A percentile compares a stretch with the other conserved stretches of the same genome.
Evolutionary conservation across 2,329 filamentous ascomycete species (phyloP).

Genomic region (Talaromyces islandicus): DNA sequence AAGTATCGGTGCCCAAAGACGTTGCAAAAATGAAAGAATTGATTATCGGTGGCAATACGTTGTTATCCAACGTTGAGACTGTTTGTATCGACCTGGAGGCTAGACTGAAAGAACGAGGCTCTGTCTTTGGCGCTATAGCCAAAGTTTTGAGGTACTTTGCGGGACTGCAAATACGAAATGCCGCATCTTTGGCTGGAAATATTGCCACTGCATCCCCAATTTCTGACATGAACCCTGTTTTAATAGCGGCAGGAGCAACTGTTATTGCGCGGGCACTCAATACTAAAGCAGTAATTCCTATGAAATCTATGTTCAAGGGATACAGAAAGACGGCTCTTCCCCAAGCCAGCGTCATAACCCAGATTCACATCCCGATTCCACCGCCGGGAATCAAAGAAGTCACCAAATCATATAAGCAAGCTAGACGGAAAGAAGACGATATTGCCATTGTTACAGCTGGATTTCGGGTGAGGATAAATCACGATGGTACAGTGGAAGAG

Average conservation of each 20-base stretch:
- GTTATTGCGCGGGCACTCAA: constrained; percentile 72
- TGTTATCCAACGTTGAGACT: constrained; percentile 81
- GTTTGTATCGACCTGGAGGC: constrained; percentile 71
- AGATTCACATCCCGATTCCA: constrained; percentile 76
- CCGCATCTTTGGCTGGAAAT: constrained; percentile 94
- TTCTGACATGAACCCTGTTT: constrained; percentile 89
- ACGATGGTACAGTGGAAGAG: constrained; percentile 65
- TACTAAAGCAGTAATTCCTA: constrained; percentile 74
- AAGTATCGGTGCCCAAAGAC: constrained; percentile 50
- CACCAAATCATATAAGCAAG: constrained; percentile 87
- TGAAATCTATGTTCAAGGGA: constrained; percentile 86
- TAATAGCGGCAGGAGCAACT: constrained; percentile 78
- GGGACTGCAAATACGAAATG: constrained; percentile 90
- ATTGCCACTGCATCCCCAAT: constrained; percentile 92
- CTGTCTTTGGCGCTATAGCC: constrained; percentile 83
- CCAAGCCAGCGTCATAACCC: constrained; percentile 74
- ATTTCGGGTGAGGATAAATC: constrained; percentile 57
- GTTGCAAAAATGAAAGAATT: constrained; percentile 72
- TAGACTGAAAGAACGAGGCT: constrained; percentile 65
- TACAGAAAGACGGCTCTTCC: constrained; percentile 81
- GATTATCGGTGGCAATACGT: constrained; percentile 86
- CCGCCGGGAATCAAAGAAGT: constrained; percentile 69
- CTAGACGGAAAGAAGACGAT: constrained; percentile 95
- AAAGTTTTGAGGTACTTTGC: constrained; percentile 95
- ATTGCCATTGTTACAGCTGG: constrained; percentile 95